Conservation (phyloP, 495 filamentous ascomycete species). For the Articulospora tetracladia region DNA sequence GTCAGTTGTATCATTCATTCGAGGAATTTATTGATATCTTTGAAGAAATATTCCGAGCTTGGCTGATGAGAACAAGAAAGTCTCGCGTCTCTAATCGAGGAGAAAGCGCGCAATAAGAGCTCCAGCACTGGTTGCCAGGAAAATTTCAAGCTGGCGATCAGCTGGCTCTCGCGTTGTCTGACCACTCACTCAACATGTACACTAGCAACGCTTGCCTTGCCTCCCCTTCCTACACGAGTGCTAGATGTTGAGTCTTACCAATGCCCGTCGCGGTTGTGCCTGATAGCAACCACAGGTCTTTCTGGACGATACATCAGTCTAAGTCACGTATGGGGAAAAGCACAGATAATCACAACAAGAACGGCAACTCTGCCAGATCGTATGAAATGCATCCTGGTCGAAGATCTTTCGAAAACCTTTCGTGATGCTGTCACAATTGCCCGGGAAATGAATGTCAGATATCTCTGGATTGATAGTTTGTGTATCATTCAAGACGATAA, state of each 20-base stretch:
- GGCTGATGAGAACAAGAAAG: no score
- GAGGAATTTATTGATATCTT: no score
- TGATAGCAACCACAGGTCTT: not conserved
- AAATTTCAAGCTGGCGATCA: no score
- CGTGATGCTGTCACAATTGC: conserved; percentile 15
- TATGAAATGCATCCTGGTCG: not conserved
- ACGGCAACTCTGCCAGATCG: not conserved
- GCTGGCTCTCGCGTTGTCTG: not conserved
- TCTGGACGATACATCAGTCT: conserved; percentile 4
- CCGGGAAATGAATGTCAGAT: conserved; percentile 6
- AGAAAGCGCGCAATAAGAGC: no score
- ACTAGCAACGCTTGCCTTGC: not conserved
- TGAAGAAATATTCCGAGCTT: no score
- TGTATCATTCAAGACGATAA: conserved; percentile 11
- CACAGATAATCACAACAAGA: not conserved
- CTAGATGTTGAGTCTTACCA: not conserved
- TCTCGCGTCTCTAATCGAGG: no score
- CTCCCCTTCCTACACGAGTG: not conserved
- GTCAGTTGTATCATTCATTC: no score
- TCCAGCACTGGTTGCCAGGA: no score
- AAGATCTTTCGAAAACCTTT: conserved; percentile 11
- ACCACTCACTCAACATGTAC: not conserved
- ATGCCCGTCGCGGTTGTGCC: not conserved
- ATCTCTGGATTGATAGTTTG: conserved; percentile 14
- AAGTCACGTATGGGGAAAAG: conserved; percentile 21